Percentiles rank a stretch among this genome's conserved stretches.
These are phyloP conservation scores for Mariannaea elegans DNA, from an alignment of 2,329 filamentous ascomycete genomes.

Conservation along the genomic window DNA sequence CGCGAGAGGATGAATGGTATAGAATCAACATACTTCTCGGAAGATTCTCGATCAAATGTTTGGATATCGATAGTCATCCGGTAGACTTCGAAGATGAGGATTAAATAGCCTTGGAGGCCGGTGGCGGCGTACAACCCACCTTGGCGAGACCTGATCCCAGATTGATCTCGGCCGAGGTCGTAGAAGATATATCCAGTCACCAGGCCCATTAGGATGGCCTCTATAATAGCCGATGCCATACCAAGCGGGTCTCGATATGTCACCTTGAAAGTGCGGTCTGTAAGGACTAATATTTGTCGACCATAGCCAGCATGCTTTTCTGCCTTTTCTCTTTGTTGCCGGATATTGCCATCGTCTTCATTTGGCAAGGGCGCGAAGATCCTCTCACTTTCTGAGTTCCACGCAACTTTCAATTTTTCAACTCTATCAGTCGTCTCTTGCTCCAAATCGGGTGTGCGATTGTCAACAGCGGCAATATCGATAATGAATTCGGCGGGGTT, in stretches of 20 bases:
- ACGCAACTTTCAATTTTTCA: conserved; percentile 66
- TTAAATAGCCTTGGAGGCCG: conserved; percentile 78
- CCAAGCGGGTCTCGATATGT: conserved; percentile 82
- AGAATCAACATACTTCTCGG: conserved; percentile 76
- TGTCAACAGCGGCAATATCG: conserved; percentile 78
- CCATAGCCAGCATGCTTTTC: conserved; percentile 63
- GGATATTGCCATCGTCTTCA: conserved; percentile 16
- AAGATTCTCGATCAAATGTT: conserved; percentile 78
- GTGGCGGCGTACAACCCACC: conserved; percentile 77
- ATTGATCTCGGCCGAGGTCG: conserved; percentile 68
- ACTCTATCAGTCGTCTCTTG: conserved; percentile 66
- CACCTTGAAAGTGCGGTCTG: conserved; percentile 73
- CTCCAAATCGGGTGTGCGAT: conserved; percentile 73
- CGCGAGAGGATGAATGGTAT: conserved; percentile 76
- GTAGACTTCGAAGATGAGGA: conserved; percentile 80
- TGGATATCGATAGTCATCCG: conserved; percentile 78
- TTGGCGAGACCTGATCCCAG: conserved; percentile 77
- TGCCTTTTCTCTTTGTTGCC: conserved; percentile 33
- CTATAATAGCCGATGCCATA: conserved; percentile 73
- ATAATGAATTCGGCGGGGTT: conserved; percentile 83
- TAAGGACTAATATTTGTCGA: conserved; percentile 72
- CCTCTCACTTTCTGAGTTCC: conserved; percentile 55
- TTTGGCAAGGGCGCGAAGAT: conserved; percentile 33
- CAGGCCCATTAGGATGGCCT: conserved; percentile 75
- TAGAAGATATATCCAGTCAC: conserved; percentile 79